Evolutionary conservation across 2,329 filamentous ascomycete species (phyloP).

Genomic region (Neoascochyta sp.): DNA sequence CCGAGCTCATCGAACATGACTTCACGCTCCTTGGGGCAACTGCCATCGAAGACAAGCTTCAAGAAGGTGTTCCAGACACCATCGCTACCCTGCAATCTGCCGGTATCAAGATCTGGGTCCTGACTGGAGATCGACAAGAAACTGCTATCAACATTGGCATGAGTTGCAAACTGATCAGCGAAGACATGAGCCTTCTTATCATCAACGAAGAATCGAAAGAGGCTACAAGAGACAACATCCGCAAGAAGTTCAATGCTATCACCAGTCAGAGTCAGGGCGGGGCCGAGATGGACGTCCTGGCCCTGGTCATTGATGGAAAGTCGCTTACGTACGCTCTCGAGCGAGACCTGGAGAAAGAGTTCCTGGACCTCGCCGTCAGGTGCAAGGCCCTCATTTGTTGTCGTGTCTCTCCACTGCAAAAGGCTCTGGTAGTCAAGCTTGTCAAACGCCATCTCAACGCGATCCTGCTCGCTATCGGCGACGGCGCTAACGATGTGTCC

Average conservation of each 20-base stretch:
- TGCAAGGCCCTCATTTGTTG: constrained; percentile 99
- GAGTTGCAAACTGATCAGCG: constrained; percentile 97
- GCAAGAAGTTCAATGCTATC: constrained; percentile 91
- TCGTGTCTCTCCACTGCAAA: constrained; percentile 94
- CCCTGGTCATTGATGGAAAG: constrained; percentile 92
- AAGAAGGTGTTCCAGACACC: constrained; percentile 96
- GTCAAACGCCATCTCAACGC: constrained; percentile 92
- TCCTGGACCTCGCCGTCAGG: constrained; percentile 87
- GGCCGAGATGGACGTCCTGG: constrained; percentile 79
- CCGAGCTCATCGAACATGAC: constrained; percentile 90
- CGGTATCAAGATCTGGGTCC: constrained; percentile 97
- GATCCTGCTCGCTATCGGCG: constrained; percentile 91
- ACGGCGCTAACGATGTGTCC: constrained; percentile 98
- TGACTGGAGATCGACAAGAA: constrained; percentile 96
- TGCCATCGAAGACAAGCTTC: constrained; percentile 92
- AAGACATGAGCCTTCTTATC: constrained; percentile 97
- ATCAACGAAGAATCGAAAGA: constrained; percentile 83
- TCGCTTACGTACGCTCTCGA: constrained; percentile 91
- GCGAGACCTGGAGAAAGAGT: constrained; percentile 87
- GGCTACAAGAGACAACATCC: constrained; percentile 80
- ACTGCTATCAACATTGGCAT: constrained; percentile 99
- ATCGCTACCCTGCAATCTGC: constrained; percentile 96
- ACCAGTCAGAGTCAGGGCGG: constrained; percentile 73
- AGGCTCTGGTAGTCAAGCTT: constrained; percentile 94
- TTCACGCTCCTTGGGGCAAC: constrained; percentile 90